phyloP scores from a whole-genome alignment of 495 filamentous ascomycete genomes.

The Pseudotulostoma volvatum region DNA sequence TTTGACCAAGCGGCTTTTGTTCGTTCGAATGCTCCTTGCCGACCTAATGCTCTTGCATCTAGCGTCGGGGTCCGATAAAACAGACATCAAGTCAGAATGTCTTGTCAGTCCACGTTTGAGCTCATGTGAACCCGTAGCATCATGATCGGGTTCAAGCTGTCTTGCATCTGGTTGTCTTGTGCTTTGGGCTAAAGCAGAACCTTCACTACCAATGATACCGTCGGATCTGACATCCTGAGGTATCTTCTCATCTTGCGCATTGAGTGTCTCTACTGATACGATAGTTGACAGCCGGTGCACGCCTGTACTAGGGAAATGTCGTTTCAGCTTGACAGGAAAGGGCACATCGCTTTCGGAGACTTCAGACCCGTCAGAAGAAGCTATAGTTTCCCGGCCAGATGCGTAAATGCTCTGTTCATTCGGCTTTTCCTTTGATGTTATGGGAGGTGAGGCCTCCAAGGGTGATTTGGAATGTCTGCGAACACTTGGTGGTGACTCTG shows the following conservation, averaged over 20 bases:
- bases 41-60: constrained; percentile 51
- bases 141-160: no score
- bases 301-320: constrained; percentile 45
- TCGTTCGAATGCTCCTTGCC: constrained; percentile 54
- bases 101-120: constrained; percentile 67
- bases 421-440: no score
- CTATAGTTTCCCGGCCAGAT: background rate
- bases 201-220: constrained; percentile 7
- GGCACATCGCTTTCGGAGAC: constrained; percentile 24
- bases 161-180: no score
- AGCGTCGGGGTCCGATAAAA: constrained; percentile 60
- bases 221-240: constrained; percentile 3
- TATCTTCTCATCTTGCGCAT: constrained; percentile 23
- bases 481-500: constrained; percentile 1
- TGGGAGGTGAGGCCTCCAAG: no score
- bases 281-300: constrained; percentile 61
- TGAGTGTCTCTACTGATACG: constrained; percentile 45
- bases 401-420: no score
- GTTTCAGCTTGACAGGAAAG: constrained; percentile 25
- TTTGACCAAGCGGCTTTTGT: constrained; percentile 44
- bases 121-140: background rate
- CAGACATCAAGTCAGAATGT: constrained; percentile 84
- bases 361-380: constrained; percentile 23
- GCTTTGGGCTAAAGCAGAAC: no score
- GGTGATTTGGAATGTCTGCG: constrained; percentile 1